These are phyloP conservation scores for Lipomyces lipofer DNA, from an alignment of 805 yeast species.

Conservation along the genomic window DNA sequence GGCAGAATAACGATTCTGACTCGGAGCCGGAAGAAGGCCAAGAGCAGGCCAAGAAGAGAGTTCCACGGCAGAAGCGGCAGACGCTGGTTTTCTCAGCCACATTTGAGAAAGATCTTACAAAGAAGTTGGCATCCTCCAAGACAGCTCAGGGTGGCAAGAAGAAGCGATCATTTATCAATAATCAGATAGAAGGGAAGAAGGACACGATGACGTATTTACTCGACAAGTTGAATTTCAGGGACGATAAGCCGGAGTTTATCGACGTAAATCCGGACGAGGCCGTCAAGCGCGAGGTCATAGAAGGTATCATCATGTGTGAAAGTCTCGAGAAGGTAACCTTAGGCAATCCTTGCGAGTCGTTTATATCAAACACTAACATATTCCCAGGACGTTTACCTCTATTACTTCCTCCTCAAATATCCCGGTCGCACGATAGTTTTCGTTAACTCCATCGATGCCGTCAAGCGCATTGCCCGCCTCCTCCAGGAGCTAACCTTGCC, in stretches of 20 bases:
- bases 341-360: too few species aligned
- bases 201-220: slow-evolving; percentile 67
- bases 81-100: slow-evolving; percentile 95
- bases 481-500: slow-evolving; percentile 66
- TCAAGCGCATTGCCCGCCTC: slow-evolving; percentile 77
- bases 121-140: slow-evolving; percentile 58
- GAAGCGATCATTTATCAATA: slow-evolving; percentile 18
- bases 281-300: slow-evolving; percentile 72
- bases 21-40: slow-evolving; percentile 41
- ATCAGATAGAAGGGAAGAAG: slow-evolving; percentile 39
- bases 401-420: slow-evolving; percentile 80
- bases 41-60: slow-evolving; percentile 34
- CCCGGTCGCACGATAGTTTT: slow-evolving; percentile 90
- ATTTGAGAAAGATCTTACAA: slow-evolving; percentile 77
- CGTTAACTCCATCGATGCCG: slow-evolving; percentile 94
- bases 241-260: slow-evolving; percentile 63
- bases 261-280: slow-evolving; percentile 86
- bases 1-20: slow-evolving; percentile 42
- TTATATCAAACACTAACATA: neutral
- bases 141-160: slow-evolving; percentile 33
- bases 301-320: slow-evolving; percentile 88
- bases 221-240: slow-evolving; percentile 69
- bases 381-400: slow-evolving; percentile 69
- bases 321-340: slow-evolving; percentile 73
- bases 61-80: slow-evolving; percentile 50